Base-by-base conservation (phyloP, 805 yeast genomes). In the Nakazawaea wyomingensis region DNA sequence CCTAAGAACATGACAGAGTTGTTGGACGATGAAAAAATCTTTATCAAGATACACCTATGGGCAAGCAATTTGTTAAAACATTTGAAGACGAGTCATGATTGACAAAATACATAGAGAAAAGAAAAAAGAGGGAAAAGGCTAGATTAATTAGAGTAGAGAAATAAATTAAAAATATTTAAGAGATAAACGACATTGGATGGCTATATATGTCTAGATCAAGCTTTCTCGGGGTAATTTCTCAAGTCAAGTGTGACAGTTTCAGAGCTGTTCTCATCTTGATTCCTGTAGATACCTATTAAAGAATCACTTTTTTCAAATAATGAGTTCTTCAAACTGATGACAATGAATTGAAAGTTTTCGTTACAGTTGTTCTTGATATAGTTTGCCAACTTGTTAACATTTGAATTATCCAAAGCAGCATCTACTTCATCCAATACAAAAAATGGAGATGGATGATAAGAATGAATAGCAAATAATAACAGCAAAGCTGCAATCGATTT, bases 401-500 rank as follows among this genome's bases (percentile, higher is more conserved):
- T 93, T 19, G 87, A 79, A 47, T 85, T 82, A 62, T 93, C 99
- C 46, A 93, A 72, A 0, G 98, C 98, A 0, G 99, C 98, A 65
- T 93, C 99, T n/a, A 93, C 89, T 63, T 93, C 99, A 60, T 93
- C 99, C 34, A 93, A 67, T 0, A 93, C 96, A 58, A 93, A 91
- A 59, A 93, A 93, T 26, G 99, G 99, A 1, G 96, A 83, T 2
- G 97, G 97, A 40, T 82, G 91, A 62, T 68, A 85, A 0, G 95
- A 81, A 59, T 93, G 97, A 33, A 90, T 79, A 0, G 98, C 90
- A 65, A 93, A 93, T 37, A 93, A 62, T 49, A 93, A 67, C 0
- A 98, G 97, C 49, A 93, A 66, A 0, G 99, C 99, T 2, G 99
- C 99, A 60, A 93, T 82, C 2, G 97, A 86, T 58, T 90, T 89